Conservation (phyloP, 371 early-diverging fungal species). For the Mucor irregularis region DNA sequence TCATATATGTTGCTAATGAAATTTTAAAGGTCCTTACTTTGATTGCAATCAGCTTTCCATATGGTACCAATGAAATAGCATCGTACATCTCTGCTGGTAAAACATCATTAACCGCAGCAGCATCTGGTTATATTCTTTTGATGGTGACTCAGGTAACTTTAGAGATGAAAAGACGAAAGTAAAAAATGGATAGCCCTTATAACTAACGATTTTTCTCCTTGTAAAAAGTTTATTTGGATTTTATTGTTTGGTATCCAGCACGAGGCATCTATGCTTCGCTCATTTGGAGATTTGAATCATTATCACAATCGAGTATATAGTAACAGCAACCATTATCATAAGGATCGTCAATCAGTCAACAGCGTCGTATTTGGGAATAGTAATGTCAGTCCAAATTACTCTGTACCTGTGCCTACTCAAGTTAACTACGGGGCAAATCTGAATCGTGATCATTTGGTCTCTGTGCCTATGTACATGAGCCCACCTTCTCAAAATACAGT, state of each 20-base stretch:
- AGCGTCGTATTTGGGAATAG: slow-evolving; percentile 1
- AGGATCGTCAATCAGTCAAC: not conserved
- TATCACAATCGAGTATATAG: not conserved
- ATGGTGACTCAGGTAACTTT: slow-evolving; percentile 31
- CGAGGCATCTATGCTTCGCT: slow-evolving; percentile 18
- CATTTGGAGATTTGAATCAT: slow-evolving; percentile 10
- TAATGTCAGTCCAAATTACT: slow-evolving; percentile 1
- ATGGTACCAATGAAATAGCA: slow-evolving; percentile 30
- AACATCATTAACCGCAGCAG: slow-evolving; percentile 19
- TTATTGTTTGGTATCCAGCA: slow-evolving; percentile 36
- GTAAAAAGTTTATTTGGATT: slow-evolving; percentile 33
- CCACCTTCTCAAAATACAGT: slow-evolving; percentile 21
- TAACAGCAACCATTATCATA: slow-evolving; percentile 10
- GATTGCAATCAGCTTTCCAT: slow-evolving; percentile 35
- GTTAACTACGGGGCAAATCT: not conserved
- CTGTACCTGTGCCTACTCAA: slow-evolving; percentile 6
- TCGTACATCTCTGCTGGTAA: slow-evolving; percentile 19
- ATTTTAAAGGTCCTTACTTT: slow-evolving; percentile 29
- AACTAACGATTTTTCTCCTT: not conserved
- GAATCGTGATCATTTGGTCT: not conserved
- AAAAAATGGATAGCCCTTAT: not conserved
- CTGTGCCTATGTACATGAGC: slow-evolving; percentile 14
- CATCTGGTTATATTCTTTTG: slow-evolving; percentile 34
- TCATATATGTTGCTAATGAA: not conserved
- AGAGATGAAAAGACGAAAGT: too few species aligned